A percentile compares a stretch with the other conserved stretches of the same genome.
phyloP scores from a whole-genome alignment of 1,284 basidiomycete genomes.

The Mrakiaceae sp. region DNA sequence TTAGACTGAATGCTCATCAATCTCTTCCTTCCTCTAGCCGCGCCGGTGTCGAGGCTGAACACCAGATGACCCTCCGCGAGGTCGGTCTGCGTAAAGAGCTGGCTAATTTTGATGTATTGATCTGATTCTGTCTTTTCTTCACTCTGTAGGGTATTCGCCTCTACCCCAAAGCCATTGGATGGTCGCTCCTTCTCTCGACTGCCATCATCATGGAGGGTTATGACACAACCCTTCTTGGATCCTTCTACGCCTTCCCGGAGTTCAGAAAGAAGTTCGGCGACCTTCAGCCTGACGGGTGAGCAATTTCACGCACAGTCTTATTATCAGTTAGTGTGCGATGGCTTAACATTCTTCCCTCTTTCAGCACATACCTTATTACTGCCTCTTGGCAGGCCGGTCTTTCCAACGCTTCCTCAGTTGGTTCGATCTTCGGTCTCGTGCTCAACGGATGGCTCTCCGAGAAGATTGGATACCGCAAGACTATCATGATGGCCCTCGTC shows the following conservation, averaged over 20 bases:
- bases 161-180: conserved; percentile 39
- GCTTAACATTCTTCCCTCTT: conserved; percentile 22
- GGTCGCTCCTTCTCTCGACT: conserved; percentile 36
- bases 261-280: conserved; percentile 23
- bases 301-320: not conserved
- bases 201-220: conserved; percentile 28
- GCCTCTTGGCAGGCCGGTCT: conserved; percentile 41
- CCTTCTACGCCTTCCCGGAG: conserved; percentile 26
- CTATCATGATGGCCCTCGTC: conserved; percentile 27
- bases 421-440: conserved; percentile 37
- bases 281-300: conserved; percentile 11
- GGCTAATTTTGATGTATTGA: too few relatives aligned
- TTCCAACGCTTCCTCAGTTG: conserved; percentile 27
- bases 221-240: not conserved
- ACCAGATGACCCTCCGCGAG: too few relatives aligned
- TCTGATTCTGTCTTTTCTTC: not conserved
- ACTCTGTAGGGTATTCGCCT: conserved; percentile 27
- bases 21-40: too few relatives aligned
- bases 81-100: too few relatives aligned
- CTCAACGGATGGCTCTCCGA: conserved; percentile 36
- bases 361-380: conserved; percentile 35
- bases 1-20: too few relatives aligned
- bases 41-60: too few relatives aligned
- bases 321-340: conserved; percentile 25
- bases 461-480: conserved; percentile 32